Base-by-base conservation (phyloP, 192 early-diverging fungal species). In the Backusella parvicylindrica region DNA sequence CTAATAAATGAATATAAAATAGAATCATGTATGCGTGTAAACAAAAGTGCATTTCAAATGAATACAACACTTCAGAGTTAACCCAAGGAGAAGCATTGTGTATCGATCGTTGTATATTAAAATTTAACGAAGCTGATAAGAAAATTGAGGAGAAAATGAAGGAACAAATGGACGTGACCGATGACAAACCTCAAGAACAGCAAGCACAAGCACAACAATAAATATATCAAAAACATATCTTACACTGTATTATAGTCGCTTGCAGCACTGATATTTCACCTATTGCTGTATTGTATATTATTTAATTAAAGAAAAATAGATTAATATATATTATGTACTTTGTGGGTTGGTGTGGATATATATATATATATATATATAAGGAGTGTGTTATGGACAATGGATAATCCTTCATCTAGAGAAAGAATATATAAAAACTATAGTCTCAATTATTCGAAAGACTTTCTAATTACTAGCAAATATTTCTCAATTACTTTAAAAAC, bases 1-100 rank as follows among this genome's bases (percentile, higher is more conserved):
- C 53, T 26, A 60, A 12, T 28, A 60, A 60, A 38, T 37, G 7
- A 6, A 38, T 38, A 38, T 38, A 38, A 60, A 60, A 53, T 79
- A 91, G 92, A 53, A 90, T 97, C 69, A 87, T 88, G 70, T 89
- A 93, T 56, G 87, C 92, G 13, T 97, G 95, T 88, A 88, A 93
- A 79, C 80, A 87, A 71, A 97, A 97, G 80, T 97, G 95, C 79
- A 89, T 97, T 56, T 85, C 92, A 32, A 86, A 89, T 80, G 85
- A 87, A 37, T 97, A 97, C 76, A 84, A 81, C 68, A 91, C 92
- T 66, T 88, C 85, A 49, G 92, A 94, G 32, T 83, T 97, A 56
- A 94, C 91, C 77, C 95, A 97, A 84, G 95, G 95, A 65, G 95
- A 97, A 85, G 91, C 93, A 11, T 93, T 97, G 16, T 97, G 95